Evolutionary conservation across 2,329 filamentous ascomycete genomes (phyloP).

Genomic region (Tolypocladium amazonense): DNA sequence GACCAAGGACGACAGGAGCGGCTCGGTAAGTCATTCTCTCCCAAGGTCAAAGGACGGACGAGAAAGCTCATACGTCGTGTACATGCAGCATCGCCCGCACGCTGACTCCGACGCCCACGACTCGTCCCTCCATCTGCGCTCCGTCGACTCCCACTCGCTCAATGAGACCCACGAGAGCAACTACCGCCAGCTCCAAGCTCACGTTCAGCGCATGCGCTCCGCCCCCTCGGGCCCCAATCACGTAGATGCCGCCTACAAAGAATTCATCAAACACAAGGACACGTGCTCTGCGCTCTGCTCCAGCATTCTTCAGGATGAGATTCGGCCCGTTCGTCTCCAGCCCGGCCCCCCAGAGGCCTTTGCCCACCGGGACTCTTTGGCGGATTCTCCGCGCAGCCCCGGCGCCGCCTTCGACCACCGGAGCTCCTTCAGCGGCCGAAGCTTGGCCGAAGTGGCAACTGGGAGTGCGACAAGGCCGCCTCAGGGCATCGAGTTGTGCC

Average conservation of each 20-base stretch:
- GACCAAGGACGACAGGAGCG: slow-evolving; percentile 9
- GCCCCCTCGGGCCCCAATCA: slow-evolving; percentile 21
- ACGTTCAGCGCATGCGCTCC: slow-evolving; percentile 24
- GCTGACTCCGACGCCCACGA: slow-evolving; percentile 16
- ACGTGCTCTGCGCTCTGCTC: slow-evolving; percentile 29
- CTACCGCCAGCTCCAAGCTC: slow-evolving; percentile 22
- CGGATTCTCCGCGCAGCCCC: slow-evolving; percentile 20
- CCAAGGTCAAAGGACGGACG: neutral
- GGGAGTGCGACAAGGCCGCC: slow-evolving; percentile 10
- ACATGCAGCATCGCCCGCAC: neutral
- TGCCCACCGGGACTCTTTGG: slow-evolving; percentile 15
- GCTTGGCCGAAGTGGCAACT: slow-evolving; percentile 20
- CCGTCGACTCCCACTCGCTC: slow-evolving; percentile 12
- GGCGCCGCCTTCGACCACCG: slow-evolving; percentile 20
- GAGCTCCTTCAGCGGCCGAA: slow-evolving; percentile 26
- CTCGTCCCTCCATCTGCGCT: slow-evolving; percentile 13
- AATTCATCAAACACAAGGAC: slow-evolving; percentile 30
- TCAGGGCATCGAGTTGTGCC: slow-evolving; percentile 18
- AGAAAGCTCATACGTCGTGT: neutral
- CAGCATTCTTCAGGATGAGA: slow-evolving; percentile 28
- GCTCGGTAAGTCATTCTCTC: slow-evolving; percentile 5
- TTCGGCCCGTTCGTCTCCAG: slow-evolving; percentile 15
- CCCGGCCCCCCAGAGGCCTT: slow-evolving; percentile 12
- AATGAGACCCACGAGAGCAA: slow-evolving; percentile 20
- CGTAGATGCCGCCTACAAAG: slow-evolving; percentile 33